Conservation (phyloP, 148 eudicot genomes). For the Cornus controversa region DNA sequence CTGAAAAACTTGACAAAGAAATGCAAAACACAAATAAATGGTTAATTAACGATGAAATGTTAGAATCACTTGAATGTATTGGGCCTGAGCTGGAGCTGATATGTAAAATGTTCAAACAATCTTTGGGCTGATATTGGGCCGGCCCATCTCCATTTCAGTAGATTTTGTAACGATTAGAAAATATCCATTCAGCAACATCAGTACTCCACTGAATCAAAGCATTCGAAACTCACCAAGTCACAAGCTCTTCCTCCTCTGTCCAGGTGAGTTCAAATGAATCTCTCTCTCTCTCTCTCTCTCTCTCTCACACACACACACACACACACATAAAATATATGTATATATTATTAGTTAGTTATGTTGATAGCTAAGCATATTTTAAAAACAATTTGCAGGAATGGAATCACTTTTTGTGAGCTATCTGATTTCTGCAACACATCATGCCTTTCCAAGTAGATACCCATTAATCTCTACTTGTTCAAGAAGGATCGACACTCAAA, state of each 20-base stretch:
- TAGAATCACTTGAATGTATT: too few species aligned
- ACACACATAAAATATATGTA: background rate
- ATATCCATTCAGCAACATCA: background rate
- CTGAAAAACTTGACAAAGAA: too few species aligned
- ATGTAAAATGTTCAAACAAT: too few species aligned
- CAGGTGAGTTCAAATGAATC: background rate
- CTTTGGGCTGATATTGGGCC: background rate
- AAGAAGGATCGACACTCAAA: slow-evolving; percentile 9
- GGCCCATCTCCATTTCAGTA: background rate
- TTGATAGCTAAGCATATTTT: background rate
- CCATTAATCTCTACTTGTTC: slow-evolving; percentile 16
- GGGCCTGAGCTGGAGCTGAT: too few species aligned
- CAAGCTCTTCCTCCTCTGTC: background rate
- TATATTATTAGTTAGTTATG: background rate
- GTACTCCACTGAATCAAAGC: too few species aligned
- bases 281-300: slow-evolving; percentile 12
- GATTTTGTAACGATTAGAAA: too few species aligned
- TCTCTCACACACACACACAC: background rate
- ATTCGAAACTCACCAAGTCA: background rate
- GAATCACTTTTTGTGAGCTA: slow-evolving; percentile 25
- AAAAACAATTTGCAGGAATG: slow-evolving; percentile 20
- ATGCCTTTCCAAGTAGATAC: slow-evolving; percentile 2
- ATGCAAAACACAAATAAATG: too few species aligned
- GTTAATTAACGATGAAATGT: too few species aligned
- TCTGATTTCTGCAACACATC: slow-evolving; percentile 18